Percentiles rank a stretch among this genome's conserved stretches.
Evolutionary conservation across 31 red algal genomes (phyloP).

Genomic region (Endocladia muricata): DNA sequence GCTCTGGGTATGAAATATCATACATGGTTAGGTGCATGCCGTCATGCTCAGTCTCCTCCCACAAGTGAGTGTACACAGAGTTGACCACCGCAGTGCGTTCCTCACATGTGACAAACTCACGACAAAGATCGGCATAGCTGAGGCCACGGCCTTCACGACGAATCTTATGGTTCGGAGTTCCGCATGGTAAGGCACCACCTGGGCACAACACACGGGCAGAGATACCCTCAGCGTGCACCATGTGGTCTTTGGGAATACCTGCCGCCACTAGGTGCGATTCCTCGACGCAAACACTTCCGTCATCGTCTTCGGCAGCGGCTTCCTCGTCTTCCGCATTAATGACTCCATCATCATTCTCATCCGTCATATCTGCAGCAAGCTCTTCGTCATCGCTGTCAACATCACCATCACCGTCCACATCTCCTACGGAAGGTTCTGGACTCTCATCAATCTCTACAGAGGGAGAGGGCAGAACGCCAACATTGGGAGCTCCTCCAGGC

Average conservation of each 20-base stretch:
- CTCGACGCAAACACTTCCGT: slow-evolving; percentile 38
- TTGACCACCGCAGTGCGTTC: slow-evolving; percentile 22
- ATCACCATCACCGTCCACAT: no score
- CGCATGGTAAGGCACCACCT: slow-evolving; percentile 28
- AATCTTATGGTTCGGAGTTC: slow-evolving; percentile 22
- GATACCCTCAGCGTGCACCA: slow-evolving; percentile 16
- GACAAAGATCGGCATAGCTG: slow-evolving; percentile 35
- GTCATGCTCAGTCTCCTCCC: slow-evolving; percentile 25
- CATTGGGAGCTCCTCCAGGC: no score
- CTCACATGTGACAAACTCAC: background rate
- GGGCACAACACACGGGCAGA: slow-evolving; percentile 31
- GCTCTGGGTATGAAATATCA: slow-evolving; percentile 26
- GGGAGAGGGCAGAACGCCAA: no score
- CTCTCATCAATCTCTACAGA: no score
- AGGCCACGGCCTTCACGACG: slow-evolving; percentile 22
- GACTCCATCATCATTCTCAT: no score
- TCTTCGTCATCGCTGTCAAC: no score
- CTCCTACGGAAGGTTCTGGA: no score
- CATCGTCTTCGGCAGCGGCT: slow-evolving; percentile 17
- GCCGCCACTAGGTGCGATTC: slow-evolving; percentile 5
- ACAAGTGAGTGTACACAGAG: slow-evolving; percentile 49
- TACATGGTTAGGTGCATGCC: slow-evolving; percentile 44
- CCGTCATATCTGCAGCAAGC: no score
- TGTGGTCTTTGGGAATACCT: background rate
- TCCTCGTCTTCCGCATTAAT: no score